Conservation (phyloP, 805 yeast species). For the Ogataea kodamae region DNA sequence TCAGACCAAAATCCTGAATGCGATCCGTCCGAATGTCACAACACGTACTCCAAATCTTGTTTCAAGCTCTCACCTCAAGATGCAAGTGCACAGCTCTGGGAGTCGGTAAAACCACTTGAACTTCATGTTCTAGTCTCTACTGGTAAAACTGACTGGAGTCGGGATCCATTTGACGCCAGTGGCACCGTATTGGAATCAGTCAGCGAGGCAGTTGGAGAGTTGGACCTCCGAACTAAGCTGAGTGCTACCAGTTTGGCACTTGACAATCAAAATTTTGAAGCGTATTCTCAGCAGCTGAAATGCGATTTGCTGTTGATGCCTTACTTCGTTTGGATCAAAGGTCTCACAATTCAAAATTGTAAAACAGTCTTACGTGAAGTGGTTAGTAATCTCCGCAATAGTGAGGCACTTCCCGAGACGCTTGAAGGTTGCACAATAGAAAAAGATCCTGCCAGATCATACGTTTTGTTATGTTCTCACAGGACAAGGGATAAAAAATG, state of each 20-base stretch:
- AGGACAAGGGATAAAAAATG: slow-evolving; percentile 88
- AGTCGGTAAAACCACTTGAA: slow-evolving; percentile 65
- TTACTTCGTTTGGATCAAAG: slow-evolving; percentile 64
- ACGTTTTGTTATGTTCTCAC: slow-evolving; percentile 83
- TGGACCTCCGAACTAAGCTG: slow-evolving; percentile 13
- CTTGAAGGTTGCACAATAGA: slow-evolving; percentile 30
- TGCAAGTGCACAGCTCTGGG: slow-evolving; percentile 49
- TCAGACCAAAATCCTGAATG: slow-evolving; percentile 55
- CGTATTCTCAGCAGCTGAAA: slow-evolving; percentile 39
- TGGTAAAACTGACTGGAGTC: slow-evolving; percentile 81
- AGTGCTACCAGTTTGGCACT: slow-evolving; percentile 24
- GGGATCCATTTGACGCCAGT: slow-evolving; percentile 51
- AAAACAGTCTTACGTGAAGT: slow-evolving; percentile 41
- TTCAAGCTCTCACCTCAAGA: slow-evolving; percentile 37
- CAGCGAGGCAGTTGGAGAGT: slow-evolving; percentile 20
- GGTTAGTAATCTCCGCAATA: slow-evolving; percentile 37
- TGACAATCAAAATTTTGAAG: slow-evolving; percentile 36
- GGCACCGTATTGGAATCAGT: slow-evolving; percentile 33
- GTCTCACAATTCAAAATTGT: slow-evolving; percentile 44
- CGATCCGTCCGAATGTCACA: slow-evolving; percentile 43
- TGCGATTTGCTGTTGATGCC: slow-evolving; percentile 71
- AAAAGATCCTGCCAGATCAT: slow-evolving; percentile 40
- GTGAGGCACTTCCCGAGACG: slow-evolving; percentile 18
- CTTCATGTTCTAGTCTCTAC: slow-evolving; percentile 80
- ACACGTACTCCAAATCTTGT: slow-evolving; percentile 22